These are phyloP conservation scores for Arabidopsis suecica DNA, from an alignment of 345 rosid genomes.

Conservation along the genomic window DNA sequence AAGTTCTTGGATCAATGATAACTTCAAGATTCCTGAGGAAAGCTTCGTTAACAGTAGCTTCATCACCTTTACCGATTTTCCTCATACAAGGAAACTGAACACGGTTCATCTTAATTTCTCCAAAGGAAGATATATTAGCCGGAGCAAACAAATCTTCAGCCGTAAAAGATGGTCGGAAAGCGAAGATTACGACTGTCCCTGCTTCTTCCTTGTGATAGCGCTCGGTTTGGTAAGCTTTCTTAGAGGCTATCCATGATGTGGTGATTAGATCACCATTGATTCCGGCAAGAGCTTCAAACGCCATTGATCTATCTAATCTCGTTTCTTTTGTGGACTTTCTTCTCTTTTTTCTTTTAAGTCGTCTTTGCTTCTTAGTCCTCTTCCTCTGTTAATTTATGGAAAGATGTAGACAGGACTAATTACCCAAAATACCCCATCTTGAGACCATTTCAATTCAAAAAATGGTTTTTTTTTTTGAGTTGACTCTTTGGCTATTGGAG, in stretches of 20 bases:
- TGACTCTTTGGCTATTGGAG: slow-evolving; percentile 22
- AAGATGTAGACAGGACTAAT: not conserved
- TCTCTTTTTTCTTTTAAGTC: slow-evolving; percentile 1
- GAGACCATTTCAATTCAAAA: not conserved
- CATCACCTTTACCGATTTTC: slow-evolving; percentile 54
- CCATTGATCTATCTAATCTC: slow-evolving; percentile 24
- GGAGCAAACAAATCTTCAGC: slow-evolving; percentile 47
- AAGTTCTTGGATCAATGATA: slow-evolving; percentile 14
- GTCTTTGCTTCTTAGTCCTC: slow-evolving; percentile 19
- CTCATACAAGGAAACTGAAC: slow-evolving; percentile 59
- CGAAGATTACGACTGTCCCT: slow-evolving; percentile 41
- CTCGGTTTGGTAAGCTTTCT: slow-evolving; percentile 45
- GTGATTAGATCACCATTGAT: slow-evolving; percentile 50
- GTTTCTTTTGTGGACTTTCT: not conserved
- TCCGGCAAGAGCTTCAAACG: slow-evolving; percentile 36
- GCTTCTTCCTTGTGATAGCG: slow-evolving; percentile 39
- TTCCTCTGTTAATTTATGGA: not conserved
- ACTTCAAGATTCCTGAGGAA: slow-evolving; percentile 48
- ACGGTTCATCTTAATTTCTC: slow-evolving; percentile 54
- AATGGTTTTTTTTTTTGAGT: not conserved
- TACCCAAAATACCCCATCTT: slow-evolving; percentile 28
- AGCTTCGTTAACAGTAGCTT: slow-evolving; percentile 70
- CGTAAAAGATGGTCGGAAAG: slow-evolving; percentile 63
- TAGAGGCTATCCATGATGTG: slow-evolving; percentile 50
- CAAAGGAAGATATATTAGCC: slow-evolving; percentile 49